Percentiles rank a stretch among this genome's conserved stretches.
Conservation (phyloP, 495 filamentous ascomycete species). For the Chlorociboria aeruginascens region DNA sequence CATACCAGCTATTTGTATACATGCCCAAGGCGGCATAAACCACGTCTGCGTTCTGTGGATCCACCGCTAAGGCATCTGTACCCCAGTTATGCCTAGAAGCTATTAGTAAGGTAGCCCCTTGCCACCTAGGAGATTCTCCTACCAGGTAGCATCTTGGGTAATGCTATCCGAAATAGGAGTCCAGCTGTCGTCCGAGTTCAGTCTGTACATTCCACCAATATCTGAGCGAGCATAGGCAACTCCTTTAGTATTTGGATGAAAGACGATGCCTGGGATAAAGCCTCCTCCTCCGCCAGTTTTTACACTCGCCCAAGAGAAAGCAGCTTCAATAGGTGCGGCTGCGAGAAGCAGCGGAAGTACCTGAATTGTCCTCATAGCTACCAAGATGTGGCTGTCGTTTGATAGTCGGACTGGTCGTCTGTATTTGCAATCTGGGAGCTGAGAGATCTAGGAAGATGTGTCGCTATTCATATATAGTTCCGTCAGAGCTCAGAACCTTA, state of each 20-base stretch:
- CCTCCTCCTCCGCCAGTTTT: conserved; percentile 36
- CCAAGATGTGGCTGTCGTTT: no score
- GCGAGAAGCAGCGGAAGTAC: conserved; percentile 7
- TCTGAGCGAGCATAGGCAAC: conserved; percentile 51
- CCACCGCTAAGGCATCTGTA: conserved; percentile 44
- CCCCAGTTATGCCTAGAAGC: conserved; percentile 39
- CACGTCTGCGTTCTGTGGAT: conserved; percentile 38
- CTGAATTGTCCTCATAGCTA: no score
- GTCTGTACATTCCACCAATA: conserved; percentile 48
- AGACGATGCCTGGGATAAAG: conserved; percentile 46
- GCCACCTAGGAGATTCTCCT: background rate
- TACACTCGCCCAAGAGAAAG: conserved; percentile 6
- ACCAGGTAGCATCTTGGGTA: conserved; percentile 35
- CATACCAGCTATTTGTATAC: conserved; percentile 42
- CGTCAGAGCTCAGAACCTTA: no score
- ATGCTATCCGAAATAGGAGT: conserved; percentile 39
- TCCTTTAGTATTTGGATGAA: conserved; percentile 42
- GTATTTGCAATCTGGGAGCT: no score
- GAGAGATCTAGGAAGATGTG: no score
- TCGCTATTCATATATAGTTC: no score
- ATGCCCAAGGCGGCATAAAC: conserved; percentile 47
- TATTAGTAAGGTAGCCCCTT: background rate
- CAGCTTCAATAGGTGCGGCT: background rate
- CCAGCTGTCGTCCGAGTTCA: conserved; percentile 45
- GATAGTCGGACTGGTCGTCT: no score